These are phyloP conservation scores for Lactarius sp. DNA, from an alignment of 768 basidiomycete species.

Conservation along the genomic window DNA sequence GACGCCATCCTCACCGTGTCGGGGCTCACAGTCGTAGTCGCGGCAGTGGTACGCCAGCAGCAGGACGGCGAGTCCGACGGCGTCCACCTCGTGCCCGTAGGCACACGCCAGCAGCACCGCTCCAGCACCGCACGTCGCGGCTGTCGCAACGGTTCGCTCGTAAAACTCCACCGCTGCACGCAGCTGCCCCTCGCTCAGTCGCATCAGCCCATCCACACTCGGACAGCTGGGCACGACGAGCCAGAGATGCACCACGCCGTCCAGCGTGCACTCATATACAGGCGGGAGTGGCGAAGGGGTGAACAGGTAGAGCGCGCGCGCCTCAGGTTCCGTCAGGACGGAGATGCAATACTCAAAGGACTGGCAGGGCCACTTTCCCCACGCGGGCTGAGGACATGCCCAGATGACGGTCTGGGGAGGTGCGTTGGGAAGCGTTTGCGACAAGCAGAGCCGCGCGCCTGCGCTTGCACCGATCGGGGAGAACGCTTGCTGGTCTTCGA, in stretches of 20 bases:
- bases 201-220: not conserved
- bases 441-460: not conserved
- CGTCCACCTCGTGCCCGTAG: slow-evolving; percentile 11
- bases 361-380: slow-evolving; percentile 15
- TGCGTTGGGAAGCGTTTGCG: not conserved
- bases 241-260: slow-evolving; percentile 11
- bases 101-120: slow-evolving; percentile 1
- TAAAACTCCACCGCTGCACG: slow-evolving; percentile 2
- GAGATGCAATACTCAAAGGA: slow-evolving; percentile 12
- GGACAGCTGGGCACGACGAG: slow-evolving; percentile 9
- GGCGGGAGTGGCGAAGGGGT: not conserved
- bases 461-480: not conserved
- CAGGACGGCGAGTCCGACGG: slow-evolving; percentile 6
- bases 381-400: not conserved
- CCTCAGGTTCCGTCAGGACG: slow-evolving; percentile 9
- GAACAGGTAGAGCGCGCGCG: not conserved
- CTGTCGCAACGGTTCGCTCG: not conserved
- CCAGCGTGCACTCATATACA: not conserved
- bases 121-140: not conserved
- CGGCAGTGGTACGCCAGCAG: not conserved
- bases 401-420: slow-evolving; percentile 1
- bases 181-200: slow-evolving; percentile 9
- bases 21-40: no score
- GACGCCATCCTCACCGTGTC: no score
- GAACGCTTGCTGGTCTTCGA: slow-evolving; percentile 1